Percentiles rank a stretch among this genome's conserved stretches.
phyloP scores from a whole-genome alignment of 2,329 filamentous ascomycete species.

The Ceratocystis variospora region DNA sequence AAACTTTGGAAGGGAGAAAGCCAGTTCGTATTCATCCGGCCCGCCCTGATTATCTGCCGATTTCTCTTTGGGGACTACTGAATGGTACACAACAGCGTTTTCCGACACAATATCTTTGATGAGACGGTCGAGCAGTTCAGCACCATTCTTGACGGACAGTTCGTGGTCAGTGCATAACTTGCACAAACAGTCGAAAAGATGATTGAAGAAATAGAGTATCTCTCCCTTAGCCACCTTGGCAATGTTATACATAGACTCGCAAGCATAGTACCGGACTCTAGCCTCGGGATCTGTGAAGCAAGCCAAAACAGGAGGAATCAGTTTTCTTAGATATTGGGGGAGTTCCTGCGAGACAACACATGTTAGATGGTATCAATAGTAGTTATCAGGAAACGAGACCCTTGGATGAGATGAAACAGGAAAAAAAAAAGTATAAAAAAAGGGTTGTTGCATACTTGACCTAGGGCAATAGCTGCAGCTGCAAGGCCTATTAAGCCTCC shows the following conservation, averaged over 20 bases:
- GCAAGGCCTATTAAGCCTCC: slow-evolving; percentile 91
- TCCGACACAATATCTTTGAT: slow-evolving; percentile 95
- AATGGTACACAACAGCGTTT: slow-evolving; percentile 88
- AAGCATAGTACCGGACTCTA: slow-evolving; percentile 91
- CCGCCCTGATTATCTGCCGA: slow-evolving; percentile 35
- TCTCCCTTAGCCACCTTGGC: slow-evolving; percentile 98
- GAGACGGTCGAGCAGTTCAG: slow-evolving; percentile 83
- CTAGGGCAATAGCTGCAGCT: slow-evolving; percentile 87
- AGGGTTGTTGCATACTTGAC: slow-evolving; percentile 51
- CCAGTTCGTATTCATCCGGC: slow-evolving; percentile 37
- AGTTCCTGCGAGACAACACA: slow-evolving; percentile 46
- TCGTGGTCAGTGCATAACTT: slow-evolving; percentile 95
- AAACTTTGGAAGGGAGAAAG: slow-evolving; percentile 81
- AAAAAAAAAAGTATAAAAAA: too few species aligned
- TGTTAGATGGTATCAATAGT: not conserved
- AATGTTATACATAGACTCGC: slow-evolving; percentile 99
- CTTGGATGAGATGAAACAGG: slow-evolving; percentile 11
- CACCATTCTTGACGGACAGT: slow-evolving; percentile 93
- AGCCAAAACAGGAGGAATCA: slow-evolving; percentile 88
- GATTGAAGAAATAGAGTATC: slow-evolving; percentile 93
- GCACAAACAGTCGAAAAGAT: slow-evolving; percentile 92
- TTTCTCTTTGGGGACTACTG: slow-evolving; percentile 52
- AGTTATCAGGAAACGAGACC: not conserved
- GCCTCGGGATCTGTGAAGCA: slow-evolving; percentile 99
- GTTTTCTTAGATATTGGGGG: slow-evolving; percentile 78